phyloP scores from a whole-genome alignment of 441 rosid genomes.

The Biscutella laevigata region DNA sequence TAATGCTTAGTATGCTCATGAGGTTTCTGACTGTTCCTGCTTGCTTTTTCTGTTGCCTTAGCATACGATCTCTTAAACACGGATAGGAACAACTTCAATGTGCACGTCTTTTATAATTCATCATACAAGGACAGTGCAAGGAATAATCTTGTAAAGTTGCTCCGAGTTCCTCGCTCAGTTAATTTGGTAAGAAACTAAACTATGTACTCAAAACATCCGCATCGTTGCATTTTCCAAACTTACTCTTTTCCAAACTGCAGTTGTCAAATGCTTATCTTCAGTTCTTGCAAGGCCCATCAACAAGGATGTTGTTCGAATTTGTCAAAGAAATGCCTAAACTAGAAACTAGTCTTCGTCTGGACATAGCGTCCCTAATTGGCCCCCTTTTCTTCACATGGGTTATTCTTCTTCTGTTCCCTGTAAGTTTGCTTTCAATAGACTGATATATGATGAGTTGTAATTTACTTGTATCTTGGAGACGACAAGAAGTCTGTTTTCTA shows the following conservation, averaged over 20 bases:
- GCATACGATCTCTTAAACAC: conserved; percentile 78
- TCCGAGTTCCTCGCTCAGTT: conserved; percentile 68
- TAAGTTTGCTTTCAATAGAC: conserved; percentile 36
- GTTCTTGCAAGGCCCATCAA: conserved; percentile 50
- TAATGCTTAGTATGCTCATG: not conserved
- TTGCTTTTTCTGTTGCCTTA: conserved; percentile 27
- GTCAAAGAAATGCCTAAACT: conserved; percentile 83
- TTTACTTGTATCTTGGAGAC: no score
- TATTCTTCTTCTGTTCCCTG: conserved; percentile 51
- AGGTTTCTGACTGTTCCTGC: conserved; percentile 6
- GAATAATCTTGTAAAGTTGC: conserved; percentile 21
- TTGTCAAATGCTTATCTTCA: conserved; percentile 72
- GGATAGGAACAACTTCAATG: conserved; percentile 44
- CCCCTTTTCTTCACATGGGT: conserved; percentile 65
- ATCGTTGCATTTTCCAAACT: not conserved
- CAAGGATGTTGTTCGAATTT: conserved; percentile 63
- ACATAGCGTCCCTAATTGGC: conserved; percentile 73
- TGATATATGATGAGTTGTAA: not conserved
- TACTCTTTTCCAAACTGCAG: conserved; percentile 28
- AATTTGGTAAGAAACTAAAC: conserved; percentile 54
- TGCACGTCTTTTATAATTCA: conserved; percentile 76
- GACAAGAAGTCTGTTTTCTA: conserved; percentile 35
- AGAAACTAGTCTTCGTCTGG: conserved; percentile 39
- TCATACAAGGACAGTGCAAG: conserved; percentile 34
- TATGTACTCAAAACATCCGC: not conserved